phyloP scores from a whole-genome alignment of 2,329 filamentous ascomycete species.

The Aspergillus luchuensis region DNA sequence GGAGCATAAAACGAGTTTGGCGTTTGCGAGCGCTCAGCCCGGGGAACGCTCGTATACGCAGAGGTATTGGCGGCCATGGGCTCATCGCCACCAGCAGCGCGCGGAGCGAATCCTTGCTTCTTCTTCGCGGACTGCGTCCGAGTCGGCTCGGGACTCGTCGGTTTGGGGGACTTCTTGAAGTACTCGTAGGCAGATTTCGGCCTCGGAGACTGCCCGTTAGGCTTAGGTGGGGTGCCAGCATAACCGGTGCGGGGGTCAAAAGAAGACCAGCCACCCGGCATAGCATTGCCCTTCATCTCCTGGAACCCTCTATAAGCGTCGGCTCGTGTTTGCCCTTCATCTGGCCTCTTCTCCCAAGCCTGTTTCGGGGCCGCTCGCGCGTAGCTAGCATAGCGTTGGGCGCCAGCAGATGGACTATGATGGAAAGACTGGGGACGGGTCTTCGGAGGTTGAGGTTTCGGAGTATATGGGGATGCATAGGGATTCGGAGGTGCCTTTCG shows the following conservation, averaged over 20 bases:
- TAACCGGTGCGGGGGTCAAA: slow-evolving; percentile 41
- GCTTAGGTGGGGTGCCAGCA: slow-evolving; percentile 26
- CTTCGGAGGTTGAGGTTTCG: slow-evolving; percentile 28
- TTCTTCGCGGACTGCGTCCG: slow-evolving; percentile 50
- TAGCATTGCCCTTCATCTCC: slow-evolving; percentile 43
- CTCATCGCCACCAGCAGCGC: slow-evolving; percentile 62
- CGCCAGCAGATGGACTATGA: slow-evolving; percentile 38
- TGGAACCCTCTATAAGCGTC: slow-evolving; percentile 50
- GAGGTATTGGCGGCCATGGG: slow-evolving; percentile 57
- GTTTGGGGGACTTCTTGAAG: slow-evolving; percentile 35
- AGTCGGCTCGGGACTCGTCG: slow-evolving; percentile 38
- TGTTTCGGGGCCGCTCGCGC: slow-evolving; percentile 43
- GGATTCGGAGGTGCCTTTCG: slow-evolving; percentile 32
- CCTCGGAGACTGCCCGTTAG: slow-evolving; percentile 28
- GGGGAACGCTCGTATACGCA: slow-evolving; percentile 47
- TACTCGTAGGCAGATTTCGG: slow-evolving; percentile 45
- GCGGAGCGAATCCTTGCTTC: slow-evolving; percentile 60
- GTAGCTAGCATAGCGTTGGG: slow-evolving; percentile 45
- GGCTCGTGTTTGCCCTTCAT: slow-evolving; percentile 44
- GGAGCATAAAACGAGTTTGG: slow-evolving; percentile 41
- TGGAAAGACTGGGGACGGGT: slow-evolving; percentile 26
- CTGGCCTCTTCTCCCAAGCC: slow-evolving; percentile 41
- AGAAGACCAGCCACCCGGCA: slow-evolving; percentile 38
- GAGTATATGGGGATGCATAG: slow-evolving; percentile 26
- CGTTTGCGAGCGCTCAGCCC: slow-evolving; percentile 36